These are phyloP conservation scores for Blastocystis sp. DNA, from an alignment of 352 stramenopile genomes.

Conservation along the genomic window DNA sequence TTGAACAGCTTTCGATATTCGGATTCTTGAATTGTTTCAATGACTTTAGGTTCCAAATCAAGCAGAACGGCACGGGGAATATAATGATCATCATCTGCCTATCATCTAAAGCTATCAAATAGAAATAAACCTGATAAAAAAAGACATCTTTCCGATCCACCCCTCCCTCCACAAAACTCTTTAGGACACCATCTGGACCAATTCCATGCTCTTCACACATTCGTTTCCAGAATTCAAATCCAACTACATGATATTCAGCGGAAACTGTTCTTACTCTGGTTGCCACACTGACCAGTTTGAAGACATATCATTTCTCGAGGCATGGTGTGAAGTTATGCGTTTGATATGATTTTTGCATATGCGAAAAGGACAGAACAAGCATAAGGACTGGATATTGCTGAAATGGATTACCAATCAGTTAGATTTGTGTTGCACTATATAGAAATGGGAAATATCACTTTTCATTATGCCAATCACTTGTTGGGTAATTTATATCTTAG, in stretches of 20 bases:
- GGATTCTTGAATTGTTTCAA: conserved; percentile 86
- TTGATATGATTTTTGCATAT: conserved; percentile 32
- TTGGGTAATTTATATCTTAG: no score
- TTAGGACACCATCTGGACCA: conserved; percentile 88
- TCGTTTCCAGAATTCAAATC: conserved; percentile 99
- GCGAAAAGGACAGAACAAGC: conserved; percentile 48
- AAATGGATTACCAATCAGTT: no score
- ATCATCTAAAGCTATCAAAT: neutral
- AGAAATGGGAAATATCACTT: no score
- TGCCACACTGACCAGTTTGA: conserved; percentile 97
- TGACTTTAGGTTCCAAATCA: conserved; percentile 91
- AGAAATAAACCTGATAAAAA: conserved; percentile 86
- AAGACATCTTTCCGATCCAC: conserved; percentile 98
- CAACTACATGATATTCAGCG: conserved; percentile 74
- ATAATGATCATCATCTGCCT: conserved; percentile 95
- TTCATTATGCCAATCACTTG: no score
- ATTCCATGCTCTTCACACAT: conserved; percentile 97
- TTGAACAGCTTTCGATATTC: conserved; percentile 95
- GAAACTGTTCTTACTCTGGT: conserved; percentile 80
- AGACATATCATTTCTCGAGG: conserved; percentile 98
- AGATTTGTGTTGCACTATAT: no score
- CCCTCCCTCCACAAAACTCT: conserved; percentile 85
- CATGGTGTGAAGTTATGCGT: conserved; percentile 74
- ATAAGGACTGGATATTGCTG: no score
- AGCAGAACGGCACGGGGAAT: conserved; percentile 93